Percentiles rank a stretch among this genome's conserved stretches.
Evolutionary conservation across 148 eudicot genomes (phyloP).

Genomic region (Cornus suecica): DNA sequence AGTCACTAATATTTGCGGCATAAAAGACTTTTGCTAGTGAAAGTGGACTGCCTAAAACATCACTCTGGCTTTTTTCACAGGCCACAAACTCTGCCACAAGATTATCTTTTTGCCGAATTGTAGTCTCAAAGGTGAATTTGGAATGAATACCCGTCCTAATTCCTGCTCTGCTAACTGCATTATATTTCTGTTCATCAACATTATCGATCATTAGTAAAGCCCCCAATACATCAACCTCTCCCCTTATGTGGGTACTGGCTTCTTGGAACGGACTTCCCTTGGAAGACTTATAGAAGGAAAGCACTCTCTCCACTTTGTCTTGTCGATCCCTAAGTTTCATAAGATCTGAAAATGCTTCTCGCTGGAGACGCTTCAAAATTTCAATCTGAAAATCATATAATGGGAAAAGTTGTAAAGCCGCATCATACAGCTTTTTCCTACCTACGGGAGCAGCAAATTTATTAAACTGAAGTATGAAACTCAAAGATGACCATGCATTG

Average conservation of each 20-base stretch:
- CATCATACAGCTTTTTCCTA: conserved; percentile 37
- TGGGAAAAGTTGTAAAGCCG: conserved; percentile 47
- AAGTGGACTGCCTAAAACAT: conserved; percentile 47
- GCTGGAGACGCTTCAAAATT: conserved; percentile 91
- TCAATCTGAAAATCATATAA: conserved; percentile 79
- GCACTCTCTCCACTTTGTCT: conserved; percentile 77
- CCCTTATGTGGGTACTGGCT: conserved; percentile 66
- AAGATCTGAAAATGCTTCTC: conserved; percentile 91
- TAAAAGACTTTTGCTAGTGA: conserved; percentile 76
- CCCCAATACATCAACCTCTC: conserved; percentile 65
- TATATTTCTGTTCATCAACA: conserved; percentile 43
- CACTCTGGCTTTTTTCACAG: conserved; percentile 36
- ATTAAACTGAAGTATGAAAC: conserved; percentile 17
- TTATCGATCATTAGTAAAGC: conserved; percentile 42
- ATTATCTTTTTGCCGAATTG: conserved; percentile 54
- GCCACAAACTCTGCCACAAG: conserved; percentile 71
- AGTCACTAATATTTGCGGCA: conserved; percentile 66
- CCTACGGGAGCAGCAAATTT: conserved; percentile 33
- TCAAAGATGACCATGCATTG: not conserved
- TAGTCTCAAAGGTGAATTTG: conserved; percentile 64
- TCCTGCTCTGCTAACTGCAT: conserved; percentile 56
- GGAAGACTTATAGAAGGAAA: conserved; percentile 54
- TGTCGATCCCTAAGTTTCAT: conserved; percentile 97
- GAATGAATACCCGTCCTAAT: conserved; percentile 62
- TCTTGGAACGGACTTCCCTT: conserved; percentile 75